Conservation (phyloP, 2,329 filamentous ascomycete species). For the Sporothrix brasiliensis region DNA sequence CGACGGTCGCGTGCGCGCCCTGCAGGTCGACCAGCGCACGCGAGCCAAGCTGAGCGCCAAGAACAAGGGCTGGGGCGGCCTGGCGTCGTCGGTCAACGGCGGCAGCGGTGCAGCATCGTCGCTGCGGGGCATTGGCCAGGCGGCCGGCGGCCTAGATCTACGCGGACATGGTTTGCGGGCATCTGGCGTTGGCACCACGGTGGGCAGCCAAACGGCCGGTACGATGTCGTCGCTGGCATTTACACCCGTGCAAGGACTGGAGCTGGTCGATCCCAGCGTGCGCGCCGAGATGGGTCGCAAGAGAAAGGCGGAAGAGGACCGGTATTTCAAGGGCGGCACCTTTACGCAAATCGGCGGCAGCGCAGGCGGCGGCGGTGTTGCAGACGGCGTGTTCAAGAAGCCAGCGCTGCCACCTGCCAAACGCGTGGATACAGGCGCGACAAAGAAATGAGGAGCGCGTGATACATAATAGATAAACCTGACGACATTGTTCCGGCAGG, state of each 20-base stretch:
- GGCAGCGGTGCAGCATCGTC: constrained; percentile 72
- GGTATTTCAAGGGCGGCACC: constrained; percentile 96
- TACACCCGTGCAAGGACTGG: constrained; percentile 89
- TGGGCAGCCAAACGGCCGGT: constrained; percentile 61
- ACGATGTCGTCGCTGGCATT: constrained; percentile 89
- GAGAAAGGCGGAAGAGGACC: constrained; percentile 88
- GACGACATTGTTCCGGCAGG: neutral
- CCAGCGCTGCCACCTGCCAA: constrained; percentile 74
- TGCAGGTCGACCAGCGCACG: constrained; percentile 91
- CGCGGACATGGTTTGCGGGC: constrained; percentile 77
- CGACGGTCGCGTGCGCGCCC: constrained; percentile 83
- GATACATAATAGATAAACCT: too few relatives aligned
- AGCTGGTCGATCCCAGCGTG: constrained; percentile 91
- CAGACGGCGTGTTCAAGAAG: constrained; percentile 75
- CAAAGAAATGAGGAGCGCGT: constrained; percentile 47
- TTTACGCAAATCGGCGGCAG: constrained; percentile 80
- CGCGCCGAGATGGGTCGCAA: constrained; percentile 87
- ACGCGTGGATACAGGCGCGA: constrained; percentile 66
- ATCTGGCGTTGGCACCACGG: constrained; percentile 75
- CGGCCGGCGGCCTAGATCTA: constrained; percentile 66
- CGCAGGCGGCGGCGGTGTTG: constrained; percentile 46
- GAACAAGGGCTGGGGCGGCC: constrained; percentile 88
- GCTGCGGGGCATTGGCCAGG: constrained; percentile 74
- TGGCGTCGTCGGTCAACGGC: constrained; percentile 41
- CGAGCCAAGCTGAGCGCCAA: constrained; percentile 91